phyloP scores from a whole-genome alignment of 345 rosid species.

The Salix udensis region DNA sequence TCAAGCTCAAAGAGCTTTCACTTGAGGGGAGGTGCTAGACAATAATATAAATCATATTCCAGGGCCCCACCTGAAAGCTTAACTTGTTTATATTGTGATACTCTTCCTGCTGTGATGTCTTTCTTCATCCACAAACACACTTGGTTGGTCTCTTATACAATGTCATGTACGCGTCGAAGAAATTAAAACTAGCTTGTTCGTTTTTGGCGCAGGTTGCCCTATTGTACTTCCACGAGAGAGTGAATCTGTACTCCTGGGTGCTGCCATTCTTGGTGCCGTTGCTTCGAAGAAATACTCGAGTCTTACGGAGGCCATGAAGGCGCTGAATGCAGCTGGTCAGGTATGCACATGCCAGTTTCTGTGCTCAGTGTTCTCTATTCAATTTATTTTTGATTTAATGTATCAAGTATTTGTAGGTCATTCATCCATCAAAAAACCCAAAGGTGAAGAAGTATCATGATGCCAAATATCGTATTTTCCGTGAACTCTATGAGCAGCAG shows the following conservation, averaged over 20 bases:
- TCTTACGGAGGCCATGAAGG: slow-evolving; percentile 81
- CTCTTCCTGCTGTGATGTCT: background rate
- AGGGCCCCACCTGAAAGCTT: no score
- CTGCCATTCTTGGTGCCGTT: slow-evolving; percentile 90
- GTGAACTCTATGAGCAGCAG: slow-evolving; percentile 71
- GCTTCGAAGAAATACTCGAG: slow-evolving; percentile 66
- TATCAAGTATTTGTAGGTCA: slow-evolving; percentile 40
- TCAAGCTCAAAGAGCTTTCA: no score
- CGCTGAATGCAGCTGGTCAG: slow-evolving; percentile 82
- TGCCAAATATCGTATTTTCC: slow-evolving; percentile 76
- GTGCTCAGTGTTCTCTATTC: background rate
- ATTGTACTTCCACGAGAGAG: slow-evolving; percentile 86
- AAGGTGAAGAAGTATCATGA: slow-evolving; percentile 87
- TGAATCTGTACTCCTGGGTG: slow-evolving; percentile 85
- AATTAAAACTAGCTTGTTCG: background rate
- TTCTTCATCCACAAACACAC: background rate
- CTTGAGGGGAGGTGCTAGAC: rapidly evolving
- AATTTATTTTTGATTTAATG: background rate
- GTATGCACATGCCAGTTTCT: slow-evolving; percentile 28
- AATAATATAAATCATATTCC: no score
- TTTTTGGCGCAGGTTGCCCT: slow-evolving; percentile 59
- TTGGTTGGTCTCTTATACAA: background rate
- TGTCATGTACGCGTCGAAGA: background rate
- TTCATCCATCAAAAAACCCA: slow-evolving; percentile 69
- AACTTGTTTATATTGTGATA: background rate